Percentiles rank a stretch among this genome's conserved stretches.
phyloP scores from a whole-genome alignment of 306 rosid species.

The Astragalus glycyphyllos region DNA sequence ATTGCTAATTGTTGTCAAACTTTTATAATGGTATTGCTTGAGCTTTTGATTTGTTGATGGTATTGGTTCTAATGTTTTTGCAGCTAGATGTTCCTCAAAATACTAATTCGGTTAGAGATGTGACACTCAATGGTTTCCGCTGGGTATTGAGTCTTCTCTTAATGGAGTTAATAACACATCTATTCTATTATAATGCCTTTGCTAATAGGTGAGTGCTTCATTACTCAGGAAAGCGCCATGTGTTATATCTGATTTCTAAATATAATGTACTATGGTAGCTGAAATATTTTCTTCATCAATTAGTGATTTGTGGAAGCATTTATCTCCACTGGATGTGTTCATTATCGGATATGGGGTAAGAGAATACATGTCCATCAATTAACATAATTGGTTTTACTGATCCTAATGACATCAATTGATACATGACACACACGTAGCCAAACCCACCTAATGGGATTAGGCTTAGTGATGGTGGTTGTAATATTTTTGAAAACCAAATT shows the following conservation, averaged over 20 bases:
- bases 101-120: conserved; percentile 55
- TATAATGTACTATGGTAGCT: conserved; percentile 41
- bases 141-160: conserved; percentile 79
- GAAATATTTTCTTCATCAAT: conserved; percentile 41
- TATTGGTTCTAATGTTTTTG: conserved; percentile 42
- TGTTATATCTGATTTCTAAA: conserved; percentile 9
- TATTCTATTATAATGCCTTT: conserved; percentile 85
- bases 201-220: conserved; percentile 72
- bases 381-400: conserved; percentile 20
- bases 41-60: conserved; percentile 37
- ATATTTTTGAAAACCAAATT: conserved; percentile 22
- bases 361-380: conserved; percentile 35
- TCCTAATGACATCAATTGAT: conserved; percentile 9
- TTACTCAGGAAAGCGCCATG: conserved; percentile 24
- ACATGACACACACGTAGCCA: neutral
- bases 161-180: conserved; percentile 84
- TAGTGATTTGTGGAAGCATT: conserved; percentile 80
- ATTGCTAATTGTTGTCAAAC: conserved; percentile 14
- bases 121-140: conserved; percentile 68
- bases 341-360: conserved; percentile 97
- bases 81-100: conserved; percentile 83
- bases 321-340: conserved; percentile 83
- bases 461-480: conserved; percentile 6
- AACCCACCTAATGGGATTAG: conserved; percentile 29
- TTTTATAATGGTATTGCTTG: conserved; percentile 27